Evolutionary conservation across 495 filamentous ascomycete species (phyloP).

Genomic region (Podospora fimiseda): DNA sequence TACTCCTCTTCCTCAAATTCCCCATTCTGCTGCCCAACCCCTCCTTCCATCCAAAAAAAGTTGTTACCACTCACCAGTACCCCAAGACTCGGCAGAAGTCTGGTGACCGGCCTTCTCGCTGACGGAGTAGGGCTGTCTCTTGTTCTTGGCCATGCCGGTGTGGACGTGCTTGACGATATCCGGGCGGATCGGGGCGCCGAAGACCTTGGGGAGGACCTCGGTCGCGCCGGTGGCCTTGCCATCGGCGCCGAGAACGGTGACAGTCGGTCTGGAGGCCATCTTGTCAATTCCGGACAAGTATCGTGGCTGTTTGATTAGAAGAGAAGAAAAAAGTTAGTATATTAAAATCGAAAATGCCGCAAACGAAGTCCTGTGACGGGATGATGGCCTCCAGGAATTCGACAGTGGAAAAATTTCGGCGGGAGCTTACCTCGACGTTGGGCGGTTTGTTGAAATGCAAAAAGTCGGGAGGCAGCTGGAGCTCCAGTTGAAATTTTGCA

Average conservation of each 20-base stretch:
- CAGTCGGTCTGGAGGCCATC: slow-evolving; percentile 92
- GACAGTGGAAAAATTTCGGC: slow-evolving; percentile 5
- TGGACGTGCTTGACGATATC: slow-evolving; percentile 99
- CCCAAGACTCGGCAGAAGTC: slow-evolving; percentile 99
- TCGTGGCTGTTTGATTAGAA: slow-evolving; percentile 9
- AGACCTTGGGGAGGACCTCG: slow-evolving; percentile 87
- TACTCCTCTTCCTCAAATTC: background rate
- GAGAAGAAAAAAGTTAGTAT: slow-evolving; percentile 8
- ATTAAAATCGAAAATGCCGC: background rate
- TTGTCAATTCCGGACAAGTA: slow-evolving; percentile 36
- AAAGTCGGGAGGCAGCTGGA: slow-evolving; percentile 23
- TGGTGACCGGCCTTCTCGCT: slow-evolving; percentile 99
- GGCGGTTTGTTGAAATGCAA: slow-evolving; percentile 24
- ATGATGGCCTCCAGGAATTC: slow-evolving; percentile 1
- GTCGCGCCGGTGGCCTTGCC: slow-evolving; percentile 81
- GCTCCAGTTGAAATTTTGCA: slow-evolving; percentile 33
- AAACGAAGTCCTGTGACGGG: background rate
- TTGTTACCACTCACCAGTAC: slow-evolving; percentile 75
- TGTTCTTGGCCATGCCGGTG: slow-evolving; percentile 99
- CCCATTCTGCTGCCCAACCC: background rate
- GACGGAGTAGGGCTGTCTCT: slow-evolving; percentile 98
- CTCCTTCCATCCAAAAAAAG: slow-evolving; percentile 7
- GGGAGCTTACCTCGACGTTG: slow-evolving; percentile 25
- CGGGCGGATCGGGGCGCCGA: slow-evolving; percentile 91
- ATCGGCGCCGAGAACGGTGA: slow-evolving; percentile 89